phyloP scores from a whole-genome alignment of 768 basidiomycete genomes.

The Leccinum disarticulatum region DNA sequence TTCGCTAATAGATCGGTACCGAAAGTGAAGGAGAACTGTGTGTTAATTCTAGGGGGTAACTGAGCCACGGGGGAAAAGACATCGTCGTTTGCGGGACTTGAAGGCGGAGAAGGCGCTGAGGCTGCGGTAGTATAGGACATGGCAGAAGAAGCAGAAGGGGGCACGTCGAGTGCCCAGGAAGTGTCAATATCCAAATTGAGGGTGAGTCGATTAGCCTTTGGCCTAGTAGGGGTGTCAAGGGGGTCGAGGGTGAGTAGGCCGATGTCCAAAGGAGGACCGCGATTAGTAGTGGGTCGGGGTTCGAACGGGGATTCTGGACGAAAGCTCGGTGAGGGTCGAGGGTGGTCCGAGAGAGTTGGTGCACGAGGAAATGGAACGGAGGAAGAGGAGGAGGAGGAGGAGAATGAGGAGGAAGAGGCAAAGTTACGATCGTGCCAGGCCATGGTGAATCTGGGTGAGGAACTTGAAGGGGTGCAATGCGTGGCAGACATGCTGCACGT shows the following conservation, averaged over 20 bases:
- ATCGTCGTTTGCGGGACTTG: conserved; percentile 15
- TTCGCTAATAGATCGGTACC: conserved; percentile 6
- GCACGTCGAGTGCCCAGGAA: conserved; percentile 18
- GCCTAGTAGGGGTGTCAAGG: conserved; percentile 9
- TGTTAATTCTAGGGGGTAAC: conserved; percentile 3
- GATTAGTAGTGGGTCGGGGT: conserved; percentile 13
- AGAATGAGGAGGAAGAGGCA: neutral
- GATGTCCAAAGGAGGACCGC: conserved; percentile 11
- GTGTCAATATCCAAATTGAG: conserved; percentile 25
- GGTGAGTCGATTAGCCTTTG: conserved; percentile 13
- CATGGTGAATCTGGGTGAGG: neutral
- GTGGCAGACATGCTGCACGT: conserved; percentile 34
- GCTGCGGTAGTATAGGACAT: conserved; percentile 26
- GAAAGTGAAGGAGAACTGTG: conserved; percentile 13
- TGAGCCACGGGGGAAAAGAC: conserved; percentile 7
- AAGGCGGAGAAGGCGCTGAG: conserved; percentile 9
- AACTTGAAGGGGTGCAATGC: conserved; percentile 25
- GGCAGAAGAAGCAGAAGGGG: conserved; percentile 18
- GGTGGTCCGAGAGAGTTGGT: neutral
- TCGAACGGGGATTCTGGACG: conserved; percentile 21
- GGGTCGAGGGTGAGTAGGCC: conserved; percentile 10
- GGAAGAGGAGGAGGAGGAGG: conserved; percentile 12
- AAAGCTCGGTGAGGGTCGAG: conserved; percentile 8
- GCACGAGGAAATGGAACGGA: conserved; percentile 23
- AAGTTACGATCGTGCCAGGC: neutral